A percentile compares a stretch with the other conserved stretches of the same genome.
These are phyloP conservation scores for Bryum argenteum DNA, from an alignment of 225 moss, liverwort and hornwort species.

Conservation along the genomic window DNA sequence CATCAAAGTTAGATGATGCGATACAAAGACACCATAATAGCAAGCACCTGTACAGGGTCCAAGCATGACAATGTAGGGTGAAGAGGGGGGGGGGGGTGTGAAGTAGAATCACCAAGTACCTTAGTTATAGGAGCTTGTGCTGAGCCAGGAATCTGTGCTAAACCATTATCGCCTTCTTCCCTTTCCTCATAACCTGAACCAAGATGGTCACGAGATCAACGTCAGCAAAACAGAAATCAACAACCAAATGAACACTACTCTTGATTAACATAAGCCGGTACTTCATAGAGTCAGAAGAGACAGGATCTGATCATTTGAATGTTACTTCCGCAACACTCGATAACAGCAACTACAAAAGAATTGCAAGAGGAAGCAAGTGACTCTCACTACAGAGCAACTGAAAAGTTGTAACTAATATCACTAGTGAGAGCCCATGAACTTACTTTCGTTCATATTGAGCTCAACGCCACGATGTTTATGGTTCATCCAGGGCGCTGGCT, in stretches of 20 bases:
- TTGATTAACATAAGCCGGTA: not conserved
- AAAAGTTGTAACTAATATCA: not conserved
- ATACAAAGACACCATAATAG: not conserved
- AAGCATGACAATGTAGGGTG: slow-evolving; percentile 7
- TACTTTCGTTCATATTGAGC: slow-evolving; percentile 82
- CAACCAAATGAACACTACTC: not conserved
- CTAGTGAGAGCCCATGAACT: slow-evolving; percentile 33
- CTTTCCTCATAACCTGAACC: slow-evolving; percentile 77
- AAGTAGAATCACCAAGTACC: slow-evolving; percentile 35
- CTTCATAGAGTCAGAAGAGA: not conserved
- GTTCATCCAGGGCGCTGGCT: slow-evolving; percentile 86
- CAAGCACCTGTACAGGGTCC: not conserved
- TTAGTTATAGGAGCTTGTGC: slow-evolving; percentile 79
- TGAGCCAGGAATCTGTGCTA: slow-evolving; percentile 61
- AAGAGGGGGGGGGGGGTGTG: too few species aligned
- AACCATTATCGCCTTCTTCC: slow-evolving; percentile 68
- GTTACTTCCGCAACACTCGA: not conserved
- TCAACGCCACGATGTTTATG: slow-evolving; percentile 77
- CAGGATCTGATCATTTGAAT: not conserved
- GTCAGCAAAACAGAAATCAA: not conserved
- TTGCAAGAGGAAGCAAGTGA: not conserved
- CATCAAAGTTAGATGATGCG: not conserved
- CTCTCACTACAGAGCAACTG: slow-evolving; percentile 1
- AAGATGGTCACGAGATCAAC: slow-evolving; percentile 12
- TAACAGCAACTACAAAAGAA: not conserved